Evolutionary conservation across 495 filamentous ascomycete species (phyloP), one percentile per base, ranked within the genome.

Genomic region (Articulospora tetracladia): DNA sequence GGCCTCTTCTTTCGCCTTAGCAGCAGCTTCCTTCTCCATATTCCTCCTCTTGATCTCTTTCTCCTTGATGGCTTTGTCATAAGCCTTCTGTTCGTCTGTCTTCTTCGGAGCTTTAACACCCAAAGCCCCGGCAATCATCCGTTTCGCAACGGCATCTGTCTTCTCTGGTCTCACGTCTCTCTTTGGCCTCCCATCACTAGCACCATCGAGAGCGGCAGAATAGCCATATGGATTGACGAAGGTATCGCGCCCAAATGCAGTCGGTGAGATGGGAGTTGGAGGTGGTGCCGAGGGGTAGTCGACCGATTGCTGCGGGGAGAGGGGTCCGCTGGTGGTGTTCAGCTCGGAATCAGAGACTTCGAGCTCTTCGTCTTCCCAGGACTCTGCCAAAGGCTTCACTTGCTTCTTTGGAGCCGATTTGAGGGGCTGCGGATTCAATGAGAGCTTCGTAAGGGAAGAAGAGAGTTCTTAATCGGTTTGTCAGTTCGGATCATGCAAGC

Each of bases 71-170:
- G 90, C 86, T 54, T 79, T 79, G 68, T 98, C 94, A 70, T 96
- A 98, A 62, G 89, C 88, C 59, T 79, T 77, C 78, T 96, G 87
- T 74, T 97, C 93, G 68, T 96, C 91, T 12, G 89, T 97, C 69
- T 81, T 79, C 77, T 83, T 88, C 27, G 89, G 90, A 32, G 90
- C 83, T 60, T 84, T 83, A 41, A 98, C 83, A 3, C 94, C 94
- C 66, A 98, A 75, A 6, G 88, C 94, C 23, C 85, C 90, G 0
- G 92, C 91, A 69, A 98, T 97, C 86, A 98, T 78, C 63, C 94
- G 79, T 57, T 88, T 83, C 25, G 94, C 94, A 46, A 93, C 91
- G 1, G 92, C 91, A 60, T 93, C 94, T 59, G 93, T 93, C 74
- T 94, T 98, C 74, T 95, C 92, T 0, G 92, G 94, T 57, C 92